These are phyloP conservation scores for Cladosporium oxysporum DNA, from an alignment of 2,329 filamentous ascomycete species.

Conservation along the genomic window DNA sequence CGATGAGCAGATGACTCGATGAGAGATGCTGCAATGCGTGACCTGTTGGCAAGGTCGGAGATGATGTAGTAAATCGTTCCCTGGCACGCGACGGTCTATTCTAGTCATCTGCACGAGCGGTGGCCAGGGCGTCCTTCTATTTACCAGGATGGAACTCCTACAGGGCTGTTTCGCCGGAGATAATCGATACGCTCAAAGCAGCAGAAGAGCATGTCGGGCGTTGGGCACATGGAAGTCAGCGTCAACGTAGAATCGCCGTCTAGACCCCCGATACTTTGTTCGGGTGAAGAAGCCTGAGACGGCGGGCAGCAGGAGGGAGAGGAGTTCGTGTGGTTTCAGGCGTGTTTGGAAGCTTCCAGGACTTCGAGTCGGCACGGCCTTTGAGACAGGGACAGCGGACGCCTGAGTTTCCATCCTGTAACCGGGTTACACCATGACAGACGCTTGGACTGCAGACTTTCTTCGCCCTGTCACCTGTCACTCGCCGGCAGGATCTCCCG, in stretches of 20 bases:
- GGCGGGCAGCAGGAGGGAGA: background rate
- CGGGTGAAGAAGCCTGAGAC: background rate
- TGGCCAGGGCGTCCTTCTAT: background rate
- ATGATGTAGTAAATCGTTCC: background rate
- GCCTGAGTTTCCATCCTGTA: background rate
- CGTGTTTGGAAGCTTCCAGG: background rate
- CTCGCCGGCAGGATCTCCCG: background rate
- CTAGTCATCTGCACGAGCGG: background rate
- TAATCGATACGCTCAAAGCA: background rate
- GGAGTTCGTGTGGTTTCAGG: background rate
- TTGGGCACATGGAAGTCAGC: background rate
- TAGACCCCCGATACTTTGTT: background rate
- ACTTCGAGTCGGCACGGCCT: background rate
- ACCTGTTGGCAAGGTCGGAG: background rate
- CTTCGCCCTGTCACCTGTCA: background rate
- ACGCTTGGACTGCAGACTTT: background rate
- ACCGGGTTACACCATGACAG: background rate
- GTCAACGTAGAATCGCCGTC: background rate
- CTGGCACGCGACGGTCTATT: background rate
- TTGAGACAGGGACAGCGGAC: background rate
- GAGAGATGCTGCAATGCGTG: background rate
- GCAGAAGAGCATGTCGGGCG: background rate
- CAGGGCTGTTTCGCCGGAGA: background rate
- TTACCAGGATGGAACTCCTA: background rate
- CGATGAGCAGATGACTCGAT: background rate